Evolutionary conservation across 768 basidiomycete species (phyloP).

Genomic region (Jaapia argillacea): DNA sequence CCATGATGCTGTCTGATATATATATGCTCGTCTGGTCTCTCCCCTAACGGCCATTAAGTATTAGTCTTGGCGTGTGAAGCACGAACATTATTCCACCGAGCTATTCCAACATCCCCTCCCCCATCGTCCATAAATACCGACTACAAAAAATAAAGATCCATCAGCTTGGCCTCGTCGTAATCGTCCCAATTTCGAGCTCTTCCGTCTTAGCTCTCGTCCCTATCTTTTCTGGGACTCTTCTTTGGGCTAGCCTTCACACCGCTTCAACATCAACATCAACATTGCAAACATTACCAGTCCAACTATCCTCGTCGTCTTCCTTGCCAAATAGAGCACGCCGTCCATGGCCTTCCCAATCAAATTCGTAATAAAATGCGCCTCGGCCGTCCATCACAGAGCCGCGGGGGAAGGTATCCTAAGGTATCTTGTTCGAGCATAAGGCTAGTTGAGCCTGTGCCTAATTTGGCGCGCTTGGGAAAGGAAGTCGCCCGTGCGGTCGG

Average conservation of each 20-base stretch:
- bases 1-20: too few species aligned
- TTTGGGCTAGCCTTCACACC: conserved; percentile 5
- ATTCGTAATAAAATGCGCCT: conserved; percentile 51
- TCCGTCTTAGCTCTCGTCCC: conserved; percentile 8
- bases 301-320: not conserved
- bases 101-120: too few species aligned
- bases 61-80: too few species aligned
- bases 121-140: too few species aligned
- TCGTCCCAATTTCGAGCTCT: too few species aligned
- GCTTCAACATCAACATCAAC: conserved; percentile 7
- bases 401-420: conserved; percentile 58
- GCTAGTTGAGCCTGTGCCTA: conserved; percentile 10
- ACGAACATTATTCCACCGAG: too few species aligned
- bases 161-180: too few species aligned
- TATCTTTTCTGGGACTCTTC: conserved; percentile 8
- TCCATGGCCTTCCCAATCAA: conserved; percentile 47
- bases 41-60: too few species aligned
- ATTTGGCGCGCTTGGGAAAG: conserved; percentile 5
- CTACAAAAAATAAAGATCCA: too few species aligned
- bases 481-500: conserved; percentile 1
- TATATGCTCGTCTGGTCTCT: too few species aligned
- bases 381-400: conserved; percentile 44
- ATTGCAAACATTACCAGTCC: conserved; percentile 8
- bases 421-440: not conserved
- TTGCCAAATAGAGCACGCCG: conserved; percentile 23